Base-by-base conservation (phyloP, 169 alveolate species). In the Eimeria nieschulzi region DNA sequence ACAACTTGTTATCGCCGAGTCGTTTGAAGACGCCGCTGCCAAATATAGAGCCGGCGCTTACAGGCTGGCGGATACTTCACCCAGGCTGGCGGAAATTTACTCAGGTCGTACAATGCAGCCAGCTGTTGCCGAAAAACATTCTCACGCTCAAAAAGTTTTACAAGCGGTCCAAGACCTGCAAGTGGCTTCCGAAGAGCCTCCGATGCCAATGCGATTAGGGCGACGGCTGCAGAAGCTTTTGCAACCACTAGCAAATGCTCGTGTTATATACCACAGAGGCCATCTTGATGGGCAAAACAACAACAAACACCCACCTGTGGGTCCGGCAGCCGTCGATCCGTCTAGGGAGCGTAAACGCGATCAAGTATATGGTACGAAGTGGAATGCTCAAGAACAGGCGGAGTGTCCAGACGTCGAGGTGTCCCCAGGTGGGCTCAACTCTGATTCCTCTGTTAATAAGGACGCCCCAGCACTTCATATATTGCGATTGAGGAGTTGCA, bases 221-320 rank as follows among this genome's bases (percentile, higher is more conserved):
- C 86, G 61, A 39, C 70, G 54, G 70, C 86, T 21, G 86, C 86
- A 78, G n/a, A 78, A 78, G 70, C 53, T 78, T 26, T 25, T 78
- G 86, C 86, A 78, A 51, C 86, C 70, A 21, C 54, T 78, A 1
- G 0, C 70, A 46, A 46, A 78, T 25, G 70, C 86, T 23, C 86
- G 5, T n/a, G 71, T 54, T 19, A 51, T 78, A n/a, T 54, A 21
- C 33, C 86, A 78, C 71, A 53, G 54, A 9, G 53, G 68, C 23
- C 46, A 33, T 0, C 46, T 33, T 33, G 46, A 33, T 33, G 46
- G 46, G 46, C 46, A 33, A 33, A 33, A 33, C 46, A 33, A 3
- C 46, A 33, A 33, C 46, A 33, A 33, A 3, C 46, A 33, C 46
- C 46, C 46, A 33, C 46, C 0, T 33, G 46, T 33, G 46, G 46